Evolutionary conservation across 805 yeast species (phyloP).

Genomic region (Zygoascus tannicola): DNA sequence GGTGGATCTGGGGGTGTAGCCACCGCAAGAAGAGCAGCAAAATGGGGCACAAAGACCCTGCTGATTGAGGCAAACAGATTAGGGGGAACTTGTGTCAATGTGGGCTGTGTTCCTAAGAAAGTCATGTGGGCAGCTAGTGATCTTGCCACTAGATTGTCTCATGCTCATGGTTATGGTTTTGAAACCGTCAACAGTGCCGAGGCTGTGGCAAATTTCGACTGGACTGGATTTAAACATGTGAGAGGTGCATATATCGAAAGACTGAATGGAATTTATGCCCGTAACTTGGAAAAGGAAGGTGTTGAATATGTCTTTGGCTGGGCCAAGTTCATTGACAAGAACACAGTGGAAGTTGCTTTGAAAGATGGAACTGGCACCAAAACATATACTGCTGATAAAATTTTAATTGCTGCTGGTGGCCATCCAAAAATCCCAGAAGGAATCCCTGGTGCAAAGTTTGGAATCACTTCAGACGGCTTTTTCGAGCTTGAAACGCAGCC

Average conservation of each 20-base stretch:
- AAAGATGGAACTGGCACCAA: slow-evolving; percentile 43
- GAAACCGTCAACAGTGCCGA: slow-evolving; percentile 43
- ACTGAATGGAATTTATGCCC: slow-evolving; percentile 86
- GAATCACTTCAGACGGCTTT: slow-evolving; percentile 85
- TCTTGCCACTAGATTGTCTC: slow-evolving; percentile 61
- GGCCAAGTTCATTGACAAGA: slow-evolving; percentile 66
- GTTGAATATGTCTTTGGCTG: slow-evolving; percentile 82
- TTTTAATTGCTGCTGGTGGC: slow-evolving; percentile 92
- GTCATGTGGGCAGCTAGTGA: slow-evolving; percentile 98
- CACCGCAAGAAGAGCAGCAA: slow-evolving; percentile 93
- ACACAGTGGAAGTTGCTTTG: slow-evolving; percentile 62
- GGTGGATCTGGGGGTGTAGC: slow-evolving; percentile 99
- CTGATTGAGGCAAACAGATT: slow-evolving; percentile 69
- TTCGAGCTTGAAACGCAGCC: slow-evolving; percentile 78
- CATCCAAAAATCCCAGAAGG: slow-evolving; percentile 58
- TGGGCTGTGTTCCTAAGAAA: slow-evolving; percentile 98
- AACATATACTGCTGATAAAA: slow-evolving; percentile 69
- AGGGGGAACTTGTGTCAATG: slow-evolving; percentile 99
- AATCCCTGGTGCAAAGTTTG: slow-evolving; percentile 74
- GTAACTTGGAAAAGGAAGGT: slow-evolving; percentile 78
- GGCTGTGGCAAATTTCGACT: slow-evolving; percentile 54
- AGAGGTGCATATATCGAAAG: slow-evolving; percentile 87
- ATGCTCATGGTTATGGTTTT: slow-evolving; percentile 80
- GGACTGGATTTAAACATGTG: slow-evolving; percentile 73
- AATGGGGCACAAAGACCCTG: slow-evolving; percentile 78